Percentiles rank a stretch among this genome's conserved stretches.
Conservation (phyloP, 2,329 filamentous ascomycete genomes). For the Orbilia quercus region DNA sequence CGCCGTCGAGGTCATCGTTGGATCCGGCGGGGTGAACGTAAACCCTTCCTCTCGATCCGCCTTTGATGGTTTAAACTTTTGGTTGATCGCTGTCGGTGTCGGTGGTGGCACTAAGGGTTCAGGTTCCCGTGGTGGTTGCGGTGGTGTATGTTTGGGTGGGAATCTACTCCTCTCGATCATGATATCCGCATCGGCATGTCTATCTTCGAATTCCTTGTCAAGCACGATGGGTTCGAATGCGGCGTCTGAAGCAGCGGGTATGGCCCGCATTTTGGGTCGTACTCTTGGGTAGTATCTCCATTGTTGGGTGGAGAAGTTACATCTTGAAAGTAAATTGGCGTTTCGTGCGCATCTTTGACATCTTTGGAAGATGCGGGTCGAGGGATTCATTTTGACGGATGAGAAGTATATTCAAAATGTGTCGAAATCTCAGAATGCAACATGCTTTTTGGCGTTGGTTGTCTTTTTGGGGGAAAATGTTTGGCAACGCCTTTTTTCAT, state of each 20-base stretch:
- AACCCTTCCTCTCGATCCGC: constrained; percentile 42
- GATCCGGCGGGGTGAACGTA: constrained; percentile 42
- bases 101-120: constrained; percentile 3
- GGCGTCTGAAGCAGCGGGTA: neutral
- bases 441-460: constrained; percentile 18
- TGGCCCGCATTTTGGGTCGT: constrained; percentile 39
- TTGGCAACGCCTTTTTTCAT: too few relatives aligned
- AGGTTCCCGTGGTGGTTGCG: too few relatives aligned
- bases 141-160: too few relatives aligned
- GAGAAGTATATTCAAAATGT: constrained; percentile 4
- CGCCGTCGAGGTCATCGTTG: constrained; percentile 45
- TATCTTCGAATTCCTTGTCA: too few relatives aligned
- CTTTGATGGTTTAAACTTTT: constrained; percentile 51
- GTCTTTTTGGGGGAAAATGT: too few relatives aligned
- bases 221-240: neutral
- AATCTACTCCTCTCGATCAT: too few relatives aligned
- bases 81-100: constrained; percentile 6
- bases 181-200: neutral
- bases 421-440: constrained; percentile 37
- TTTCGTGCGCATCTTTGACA: constrained; percentile 28
- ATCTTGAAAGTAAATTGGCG: constrained; percentile 8
- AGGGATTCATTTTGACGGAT: constrained; percentile 30
- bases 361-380: constrained; percentile 14
- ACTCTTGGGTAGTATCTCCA: constrained; percentile 34
- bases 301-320: constrained; percentile 42